Base-by-base conservation (phyloP, 2,329 filamentous ascomycete genomes). In the Pseudogymnoascus sp. region DNA sequence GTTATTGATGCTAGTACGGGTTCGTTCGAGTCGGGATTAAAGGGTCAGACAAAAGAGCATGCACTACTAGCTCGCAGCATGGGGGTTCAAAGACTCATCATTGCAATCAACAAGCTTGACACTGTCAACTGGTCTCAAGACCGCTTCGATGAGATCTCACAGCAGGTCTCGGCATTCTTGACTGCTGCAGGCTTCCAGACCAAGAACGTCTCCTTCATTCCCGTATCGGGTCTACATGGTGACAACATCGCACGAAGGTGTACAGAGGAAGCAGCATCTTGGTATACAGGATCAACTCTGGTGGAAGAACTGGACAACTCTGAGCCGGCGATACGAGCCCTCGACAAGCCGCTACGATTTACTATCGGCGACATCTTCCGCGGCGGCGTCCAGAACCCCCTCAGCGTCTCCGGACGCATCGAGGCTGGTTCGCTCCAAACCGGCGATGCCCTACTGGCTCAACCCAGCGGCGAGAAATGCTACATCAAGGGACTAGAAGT, bases 61-160 rank as follows among this genome's bases (percentile, higher is more conserved):
- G 91, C 94, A 5, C 76, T 97, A 14, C 81, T 99, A 1, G 85
- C 96, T 4, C 84, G 93, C 63, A 97, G 92, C 68, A 89, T 97
- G 77, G 94, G 94, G 0, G 88, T 99, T 1, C 88, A 93, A 64
- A 84, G 88, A 25, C 81, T 99, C 14, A 87, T 99, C 41, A 88
- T 99, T 28, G 92, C 90, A 1, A 85, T 99, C 64, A 99, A 99
- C 77, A 99, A 99, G 74, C 87, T 99, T 69, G 94, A 99, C 72
- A 87, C 86, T 14, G 86, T 93, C 6, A 77, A 79, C 5, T 99
- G 95, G 95, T 89, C 87, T 1, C 79, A 90, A 72, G 86, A 86
- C 4, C 84, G 91, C 1, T 99, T 95, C 67, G 82, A 90, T 22
- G 89, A 96, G 68, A 97, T 99, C 61, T 82, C 84, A 43, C 84